These are phyloP conservation scores for Coemansia furcata DNA, from an alignment of 192 early-diverging fungal species.

Conservation along the genomic window DNA sequence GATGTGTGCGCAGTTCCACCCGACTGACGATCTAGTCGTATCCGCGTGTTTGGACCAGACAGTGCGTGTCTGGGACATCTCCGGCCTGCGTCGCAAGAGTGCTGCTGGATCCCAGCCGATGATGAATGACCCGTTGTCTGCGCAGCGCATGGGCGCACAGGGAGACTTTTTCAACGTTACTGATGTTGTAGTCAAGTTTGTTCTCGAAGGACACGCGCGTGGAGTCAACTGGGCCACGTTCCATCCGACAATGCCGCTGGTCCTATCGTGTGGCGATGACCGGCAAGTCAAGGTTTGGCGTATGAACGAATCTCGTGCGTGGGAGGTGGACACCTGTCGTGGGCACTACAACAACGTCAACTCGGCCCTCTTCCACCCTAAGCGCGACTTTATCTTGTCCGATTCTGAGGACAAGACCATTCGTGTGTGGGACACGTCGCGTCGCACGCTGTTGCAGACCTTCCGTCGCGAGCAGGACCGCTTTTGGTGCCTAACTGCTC, in stretches of 20 bases:
- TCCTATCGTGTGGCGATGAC: constrained; percentile 97
- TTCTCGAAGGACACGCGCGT: constrained; percentile 95
- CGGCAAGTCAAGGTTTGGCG: constrained; percentile 98
- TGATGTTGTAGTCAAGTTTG: constrained; percentile 96
- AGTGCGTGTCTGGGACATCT: constrained; percentile 99
- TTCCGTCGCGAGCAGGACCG: constrained; percentile 96
- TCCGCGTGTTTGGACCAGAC: constrained; percentile 96
- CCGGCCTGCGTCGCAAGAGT: constrained; percentile 66
- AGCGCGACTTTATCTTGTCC: constrained; percentile 92
- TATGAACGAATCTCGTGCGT: constrained; percentile 97
- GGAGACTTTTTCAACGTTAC: constrained; percentile 96
- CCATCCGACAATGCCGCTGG: constrained; percentile 94
- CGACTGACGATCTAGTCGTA: constrained; percentile 94
- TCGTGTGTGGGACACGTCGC: constrained; percentile 97
- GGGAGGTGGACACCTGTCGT: constrained; percentile 99
- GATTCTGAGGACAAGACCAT: constrained; percentile 97
- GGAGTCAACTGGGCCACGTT: constrained; percentile 98
- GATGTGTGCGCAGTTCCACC: constrained; percentile 98
- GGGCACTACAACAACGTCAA: constrained; percentile 99
- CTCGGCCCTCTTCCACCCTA: constrained; percentile 91
- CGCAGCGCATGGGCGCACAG: constrained; percentile 60
- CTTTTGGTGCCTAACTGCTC: constrained; percentile 94
- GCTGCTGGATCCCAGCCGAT: constrained; percentile 49
- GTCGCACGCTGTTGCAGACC: constrained; percentile 90
- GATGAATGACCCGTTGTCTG: constrained; percentile 37